phyloP scores from a whole-genome alignment of 805 yeast species.

The Kazachstania viticola region DNA sequence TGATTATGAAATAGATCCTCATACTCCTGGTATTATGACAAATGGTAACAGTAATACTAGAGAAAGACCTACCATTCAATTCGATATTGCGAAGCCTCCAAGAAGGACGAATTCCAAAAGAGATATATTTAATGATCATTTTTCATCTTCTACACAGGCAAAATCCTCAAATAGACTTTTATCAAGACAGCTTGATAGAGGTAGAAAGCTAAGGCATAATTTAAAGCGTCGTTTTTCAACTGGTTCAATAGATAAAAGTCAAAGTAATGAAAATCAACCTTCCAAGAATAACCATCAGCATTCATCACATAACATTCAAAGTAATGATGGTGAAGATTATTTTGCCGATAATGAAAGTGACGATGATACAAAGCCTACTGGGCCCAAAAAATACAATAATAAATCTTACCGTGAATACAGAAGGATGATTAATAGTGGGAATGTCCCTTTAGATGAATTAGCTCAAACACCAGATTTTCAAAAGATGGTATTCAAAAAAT shows the following conservation, averaged over 20 bases:
- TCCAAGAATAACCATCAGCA: neutral
- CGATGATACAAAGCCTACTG: too few relatives aligned
- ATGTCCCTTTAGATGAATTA: slow-evolving; percentile 12
- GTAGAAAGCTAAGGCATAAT: slow-evolving; percentile 9
- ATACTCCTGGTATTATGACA: neutral
- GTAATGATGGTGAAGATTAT: slow-evolving; percentile 11
- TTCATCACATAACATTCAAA: neutral
- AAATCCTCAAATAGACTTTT: slow-evolving; percentile 4
- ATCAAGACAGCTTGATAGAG: slow-evolving; percentile 11
- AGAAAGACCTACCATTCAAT: slow-evolving; percentile 20
- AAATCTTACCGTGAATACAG: slow-evolving; percentile 2
- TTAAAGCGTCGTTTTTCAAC: slow-evolving; percentile 13
- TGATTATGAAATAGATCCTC: neutral
- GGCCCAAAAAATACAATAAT: too few relatives aligned
- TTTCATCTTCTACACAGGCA: neutral
- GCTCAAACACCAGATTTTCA: slow-evolving; percentile 40
- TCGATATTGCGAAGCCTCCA: slow-evolving; percentile 19
- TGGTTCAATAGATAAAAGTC: slow-evolving; percentile 7
- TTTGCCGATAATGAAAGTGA: slow-evolving; percentile 19
- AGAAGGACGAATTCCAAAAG: slow-evolving; percentile 4
- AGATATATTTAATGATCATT: neutral
- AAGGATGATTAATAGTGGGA: slow-evolving; percentile 5
- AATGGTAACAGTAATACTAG: neutral
- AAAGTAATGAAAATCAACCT: neutral
- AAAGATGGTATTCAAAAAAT: slow-evolving; percentile 27